phyloP scores from a whole-genome alignment of 352 stramenopile genomes.

The Pythium guiyangense region DNA sequence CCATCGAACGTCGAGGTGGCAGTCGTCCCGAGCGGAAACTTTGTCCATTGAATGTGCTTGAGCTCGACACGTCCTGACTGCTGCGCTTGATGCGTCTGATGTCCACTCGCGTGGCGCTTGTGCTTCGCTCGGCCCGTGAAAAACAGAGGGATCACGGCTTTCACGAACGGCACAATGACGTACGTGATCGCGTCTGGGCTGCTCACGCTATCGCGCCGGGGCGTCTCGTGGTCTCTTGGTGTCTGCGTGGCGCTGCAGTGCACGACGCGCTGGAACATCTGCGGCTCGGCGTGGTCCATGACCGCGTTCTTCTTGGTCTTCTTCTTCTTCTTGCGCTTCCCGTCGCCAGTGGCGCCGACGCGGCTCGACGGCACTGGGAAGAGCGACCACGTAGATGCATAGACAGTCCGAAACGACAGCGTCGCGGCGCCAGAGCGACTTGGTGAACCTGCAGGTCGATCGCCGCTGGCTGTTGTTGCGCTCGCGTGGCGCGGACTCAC shows the following conservation, averaged over 20 bases:
- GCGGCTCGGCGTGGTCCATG: slow-evolving; percentile 25
- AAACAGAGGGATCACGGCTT: slow-evolving; percentile 10
- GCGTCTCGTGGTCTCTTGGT: slow-evolving; percentile 2
- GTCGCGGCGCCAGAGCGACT: background rate
- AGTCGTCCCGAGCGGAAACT: slow-evolving; percentile 5
- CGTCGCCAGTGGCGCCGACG: background rate
- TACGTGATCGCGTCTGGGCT: slow-evolving; percentile 7
- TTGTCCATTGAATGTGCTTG: slow-evolving; percentile 11
- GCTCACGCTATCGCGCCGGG: background rate
- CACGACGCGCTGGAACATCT: slow-evolving; percentile 31
- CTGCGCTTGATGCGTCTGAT: background rate
- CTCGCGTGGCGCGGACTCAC: background rate
- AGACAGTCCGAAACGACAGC: slow-evolving; percentile 11
- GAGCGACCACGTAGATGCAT: slow-evolving; percentile 12
- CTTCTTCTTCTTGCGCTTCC: slow-evolving; percentile 5
- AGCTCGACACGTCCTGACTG: slow-evolving; percentile 6
- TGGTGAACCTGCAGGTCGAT: background rate
- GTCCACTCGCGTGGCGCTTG: background rate
- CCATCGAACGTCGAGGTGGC: too few relatives aligned
- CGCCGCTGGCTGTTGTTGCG: background rate
- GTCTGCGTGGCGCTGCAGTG: slow-evolving; percentile 7
- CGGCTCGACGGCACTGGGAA: background rate
- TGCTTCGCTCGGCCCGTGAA: background rate
- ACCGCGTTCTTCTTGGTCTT: slow-evolving; percentile 41
- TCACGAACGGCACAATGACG: slow-evolving; percentile 10